These are phyloP conservation scores for Thalassiosira ordinaria DNA, from an alignment of 352 stramenopile genomes.

Conservation along the genomic window DNA sequence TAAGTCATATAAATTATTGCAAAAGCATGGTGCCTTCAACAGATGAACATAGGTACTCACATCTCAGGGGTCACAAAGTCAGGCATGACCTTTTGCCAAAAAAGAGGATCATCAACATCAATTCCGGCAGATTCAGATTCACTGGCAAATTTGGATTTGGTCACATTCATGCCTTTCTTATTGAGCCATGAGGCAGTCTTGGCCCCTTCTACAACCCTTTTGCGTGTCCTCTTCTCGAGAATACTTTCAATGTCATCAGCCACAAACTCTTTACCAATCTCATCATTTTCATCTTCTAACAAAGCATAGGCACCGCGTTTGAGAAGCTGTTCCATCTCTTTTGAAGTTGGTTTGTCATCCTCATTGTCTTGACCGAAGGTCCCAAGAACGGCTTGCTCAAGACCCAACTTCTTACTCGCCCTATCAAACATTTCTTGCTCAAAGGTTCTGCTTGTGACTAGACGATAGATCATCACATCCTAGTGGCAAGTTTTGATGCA, in stretches of 20 bases:
- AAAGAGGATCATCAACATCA: conserved; percentile 98
- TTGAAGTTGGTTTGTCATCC: conserved; percentile 89
- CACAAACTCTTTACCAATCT: conserved; percentile 95
- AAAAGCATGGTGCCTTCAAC: neutral
- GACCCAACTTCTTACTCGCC: conserved; percentile 97
- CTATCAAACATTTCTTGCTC: conserved; percentile 99
- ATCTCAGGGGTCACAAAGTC: conserved; percentile 87
- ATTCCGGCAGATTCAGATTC: conserved; percentile 80
- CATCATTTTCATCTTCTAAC: conserved; percentile 96
- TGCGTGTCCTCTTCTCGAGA: conserved; percentile 89
- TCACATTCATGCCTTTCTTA: conserved; percentile 86
- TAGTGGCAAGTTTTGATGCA: neutral
- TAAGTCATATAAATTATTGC: neutral
- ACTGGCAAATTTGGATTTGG: conserved; percentile 81
- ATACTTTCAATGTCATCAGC: conserved; percentile 99
- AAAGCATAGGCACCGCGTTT: conserved; percentile 97
- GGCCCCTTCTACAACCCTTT: conserved; percentile 84
- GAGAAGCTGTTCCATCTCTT: conserved; percentile 98
- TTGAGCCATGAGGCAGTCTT: conserved; percentile 87
- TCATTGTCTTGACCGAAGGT: conserved; percentile 96
- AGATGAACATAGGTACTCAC: conserved; percentile 4
- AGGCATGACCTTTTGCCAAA: conserved; percentile 98
- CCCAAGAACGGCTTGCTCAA: conserved; percentile 98
- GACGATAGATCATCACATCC: conserved; percentile 98
- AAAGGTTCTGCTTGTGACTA: conserved; percentile 99